Conservation (phyloP, 352 stramenopile genomes). For the Elongisporangium anandrum region DNA sequence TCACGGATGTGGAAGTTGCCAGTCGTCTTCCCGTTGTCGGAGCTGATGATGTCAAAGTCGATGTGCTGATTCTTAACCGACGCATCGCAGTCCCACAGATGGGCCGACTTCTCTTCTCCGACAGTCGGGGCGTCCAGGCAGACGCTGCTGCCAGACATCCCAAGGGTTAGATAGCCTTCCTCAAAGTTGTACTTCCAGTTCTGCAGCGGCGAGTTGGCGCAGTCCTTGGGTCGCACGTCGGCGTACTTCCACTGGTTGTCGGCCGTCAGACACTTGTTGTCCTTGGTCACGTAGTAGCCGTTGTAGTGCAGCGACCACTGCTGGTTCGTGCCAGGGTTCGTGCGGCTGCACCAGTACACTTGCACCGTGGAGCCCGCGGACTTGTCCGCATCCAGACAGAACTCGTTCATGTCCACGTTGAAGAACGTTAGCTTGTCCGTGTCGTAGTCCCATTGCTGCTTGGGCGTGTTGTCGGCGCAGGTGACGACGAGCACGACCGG, state of each 20-base stretch:
- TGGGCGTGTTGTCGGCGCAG: not conserved
- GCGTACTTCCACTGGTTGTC: constrained; percentile 1
- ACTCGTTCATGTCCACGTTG: not conserved
- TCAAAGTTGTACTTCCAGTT: constrained; percentile 9
- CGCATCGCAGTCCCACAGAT: not conserved
- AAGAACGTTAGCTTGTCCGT: not conserved
- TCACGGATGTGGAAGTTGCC: not conserved
- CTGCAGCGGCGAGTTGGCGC: constrained; percentile 4
- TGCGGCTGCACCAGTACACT: not conserved
- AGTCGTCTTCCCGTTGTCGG: not conserved
- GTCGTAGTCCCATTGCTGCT: not conserved
- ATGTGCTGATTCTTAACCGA: not conserved
- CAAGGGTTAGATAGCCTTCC: not conserved
- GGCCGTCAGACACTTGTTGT: constrained; percentile 1
- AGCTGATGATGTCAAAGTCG: not conserved
- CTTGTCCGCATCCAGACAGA: not conserved
- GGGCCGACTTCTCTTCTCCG: not conserved
- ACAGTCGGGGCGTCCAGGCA: not conserved
- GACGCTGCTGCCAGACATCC: not conserved
- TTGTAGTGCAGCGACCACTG: constrained; percentile 5
- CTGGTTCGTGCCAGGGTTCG: constrained; percentile 1
- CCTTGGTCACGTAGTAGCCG: constrained; percentile 4
- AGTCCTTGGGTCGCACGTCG: not conserved
- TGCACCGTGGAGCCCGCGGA: not conserved
- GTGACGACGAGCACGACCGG: not conserved